Evolutionary conservation across 192 early-diverging fungal species (phyloP).

Genomic region (Umbelopsis sp.): DNA sequence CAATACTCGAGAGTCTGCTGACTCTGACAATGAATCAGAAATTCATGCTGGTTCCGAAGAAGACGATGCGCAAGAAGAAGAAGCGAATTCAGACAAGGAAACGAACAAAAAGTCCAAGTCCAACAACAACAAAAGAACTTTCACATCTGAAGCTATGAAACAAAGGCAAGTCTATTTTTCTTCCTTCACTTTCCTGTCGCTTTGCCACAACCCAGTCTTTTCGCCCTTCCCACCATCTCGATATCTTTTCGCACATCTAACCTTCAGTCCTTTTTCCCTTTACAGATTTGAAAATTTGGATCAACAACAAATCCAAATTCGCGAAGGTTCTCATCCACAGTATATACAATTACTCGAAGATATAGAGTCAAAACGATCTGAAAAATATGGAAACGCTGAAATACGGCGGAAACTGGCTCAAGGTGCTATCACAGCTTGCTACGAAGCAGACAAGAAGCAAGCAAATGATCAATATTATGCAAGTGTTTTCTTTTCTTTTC

Average conservation of each 20-base stretch:
- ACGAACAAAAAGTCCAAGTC: constrained; percentile 1
- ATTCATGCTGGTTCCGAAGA: background rate
- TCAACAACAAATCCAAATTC: constrained; percentile 11
- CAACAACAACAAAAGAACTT: constrained; percentile 14
- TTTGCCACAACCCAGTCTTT: background rate
- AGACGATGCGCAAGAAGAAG: background rate
- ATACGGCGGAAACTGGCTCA: constrained; percentile 25
- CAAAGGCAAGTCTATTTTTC: background rate
- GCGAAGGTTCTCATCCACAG: constrained; percentile 30
- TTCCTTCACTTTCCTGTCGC: background rate
- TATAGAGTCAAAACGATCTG: constrained; percentile 29
- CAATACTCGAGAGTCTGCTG: constrained; percentile 7
- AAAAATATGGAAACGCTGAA: constrained; percentile 25
- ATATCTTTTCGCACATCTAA: background rate
- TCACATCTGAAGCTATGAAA: background rate
- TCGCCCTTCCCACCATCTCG: background rate
- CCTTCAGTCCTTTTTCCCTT: background rate
- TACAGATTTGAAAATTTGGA: constrained; percentile 9
- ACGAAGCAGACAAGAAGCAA: constrained; percentile 24
- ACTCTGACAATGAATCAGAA: constrained; percentile 9
- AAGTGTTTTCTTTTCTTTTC: too few species aligned
- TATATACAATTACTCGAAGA: constrained; percentile 31
- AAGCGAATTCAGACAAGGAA: constrained; percentile 4
- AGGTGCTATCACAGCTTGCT: constrained; percentile 21
- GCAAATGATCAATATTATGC: constrained; percentile 36